phyloP scores from a whole-genome alignment of 306 rosid genomes.

The Pterocarpus macrocarpus region DNA sequence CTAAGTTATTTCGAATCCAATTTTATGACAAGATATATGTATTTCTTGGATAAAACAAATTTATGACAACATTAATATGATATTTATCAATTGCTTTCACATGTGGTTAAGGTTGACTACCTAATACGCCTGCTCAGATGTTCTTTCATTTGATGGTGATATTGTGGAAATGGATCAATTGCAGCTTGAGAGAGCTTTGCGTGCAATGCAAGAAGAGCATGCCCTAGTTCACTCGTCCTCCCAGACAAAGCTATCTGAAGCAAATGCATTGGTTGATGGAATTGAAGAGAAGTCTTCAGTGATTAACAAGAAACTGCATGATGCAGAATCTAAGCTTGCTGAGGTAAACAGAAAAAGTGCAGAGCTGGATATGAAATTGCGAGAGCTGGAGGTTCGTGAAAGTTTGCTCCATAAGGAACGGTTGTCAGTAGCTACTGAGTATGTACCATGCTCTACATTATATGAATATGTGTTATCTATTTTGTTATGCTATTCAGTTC shows the following conservation, averaged over 20 bases:
- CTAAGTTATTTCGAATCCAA: constrained; percentile 33
- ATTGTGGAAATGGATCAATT: constrained; percentile 36
- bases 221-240: constrained; percentile 60
- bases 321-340: constrained; percentile 83
- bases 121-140: constrained; percentile 30
- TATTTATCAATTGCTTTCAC: constrained; percentile 3
- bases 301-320: constrained; percentile 69
- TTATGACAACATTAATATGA: constrained; percentile 17
- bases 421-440: constrained; percentile 74
- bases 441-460: constrained; percentile 40
- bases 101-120: constrained; percentile 21
- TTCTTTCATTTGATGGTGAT: constrained; percentile 39
- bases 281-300: constrained; percentile 77
- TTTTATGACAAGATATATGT: constrained; percentile 18
- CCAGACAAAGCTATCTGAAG: constrained; percentile 71
- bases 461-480: constrained; percentile 26
- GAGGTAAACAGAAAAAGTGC: constrained; percentile 75
- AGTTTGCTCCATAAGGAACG: constrained; percentile 76
- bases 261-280: constrained; percentile 71
- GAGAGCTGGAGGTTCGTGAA: constrained; percentile 80
- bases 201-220: constrained; percentile 67
- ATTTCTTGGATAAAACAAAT: constrained; percentile 4
- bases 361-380: constrained; percentile 79
- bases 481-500: constrained; percentile 29
- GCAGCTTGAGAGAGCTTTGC: constrained; percentile 85